These are phyloP conservation scores for Teratosphaeria destructans DNA, from an alignment of 2,329 filamentous ascomycete genomes.

Conservation along the genomic window DNA sequence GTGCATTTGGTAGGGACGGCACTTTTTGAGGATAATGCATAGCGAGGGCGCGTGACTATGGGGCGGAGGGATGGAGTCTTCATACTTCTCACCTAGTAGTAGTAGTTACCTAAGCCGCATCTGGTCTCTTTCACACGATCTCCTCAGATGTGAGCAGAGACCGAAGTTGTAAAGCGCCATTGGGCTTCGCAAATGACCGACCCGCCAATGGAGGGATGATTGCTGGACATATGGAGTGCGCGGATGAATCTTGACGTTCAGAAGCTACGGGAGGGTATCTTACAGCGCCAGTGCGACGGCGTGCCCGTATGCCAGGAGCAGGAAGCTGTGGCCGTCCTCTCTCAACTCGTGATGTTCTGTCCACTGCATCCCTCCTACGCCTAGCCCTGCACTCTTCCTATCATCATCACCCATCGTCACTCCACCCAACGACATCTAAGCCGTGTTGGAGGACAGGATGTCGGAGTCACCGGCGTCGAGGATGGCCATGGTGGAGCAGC, in stretches of 20 bases:
- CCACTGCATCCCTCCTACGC: neutral
- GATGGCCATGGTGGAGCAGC: slow-evolving; percentile 93
- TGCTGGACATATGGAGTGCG: neutral
- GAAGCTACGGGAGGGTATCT: neutral
- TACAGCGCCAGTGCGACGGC: neutral
- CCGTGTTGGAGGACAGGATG: slow-evolving; percentile 68
- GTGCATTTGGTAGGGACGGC: neutral
- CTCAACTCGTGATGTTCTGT: neutral
- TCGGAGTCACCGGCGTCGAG: slow-evolving; percentile 95
- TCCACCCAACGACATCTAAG: neutral
- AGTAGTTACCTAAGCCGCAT: neutral
- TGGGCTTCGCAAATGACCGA: too few relatives aligned
- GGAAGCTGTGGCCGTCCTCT: neutral
- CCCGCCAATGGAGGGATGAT: too few relatives aligned
- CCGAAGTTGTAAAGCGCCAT: neutral
- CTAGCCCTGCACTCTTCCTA: neutral
- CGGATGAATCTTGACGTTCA: neutral
- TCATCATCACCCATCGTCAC: neutral
- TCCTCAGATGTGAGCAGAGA: neutral
- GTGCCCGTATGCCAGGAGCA: neutral
- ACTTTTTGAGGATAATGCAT: neutral
- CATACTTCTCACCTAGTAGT: neutral
- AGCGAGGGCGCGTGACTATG: neutral
- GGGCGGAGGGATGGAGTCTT: neutral
- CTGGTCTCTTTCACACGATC: neutral